Base-by-base conservation (phyloP, 1,284 basidiomycete species). In the Ceratobasidium sp. region DNA sequence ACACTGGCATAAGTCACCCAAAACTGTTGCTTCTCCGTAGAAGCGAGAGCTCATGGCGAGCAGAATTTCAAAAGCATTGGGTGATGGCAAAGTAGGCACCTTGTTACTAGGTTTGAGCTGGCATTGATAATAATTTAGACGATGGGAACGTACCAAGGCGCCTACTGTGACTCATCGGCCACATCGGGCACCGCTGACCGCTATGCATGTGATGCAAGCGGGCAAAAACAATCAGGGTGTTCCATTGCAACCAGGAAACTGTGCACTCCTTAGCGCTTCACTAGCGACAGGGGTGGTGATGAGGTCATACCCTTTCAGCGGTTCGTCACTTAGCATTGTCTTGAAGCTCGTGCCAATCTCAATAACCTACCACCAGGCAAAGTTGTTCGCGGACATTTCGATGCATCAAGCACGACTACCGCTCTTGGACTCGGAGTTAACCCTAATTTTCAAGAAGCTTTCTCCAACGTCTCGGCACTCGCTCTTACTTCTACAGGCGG, bases 251-350 rank as follows among this genome's bases (percentile, higher is more conserved):
- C 82, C 86, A 1, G 82, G 85, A 62, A 76, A 84, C 39, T 77
- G 77, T 3, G 84, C 86, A 16, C 82, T 95, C 21, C 82, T 95
- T 39, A 84, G 87, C 0, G 85, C 88, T 0, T 92, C 90, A 18
- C 79, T 91, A 53, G 83, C 86, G 50, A 90, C 91, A 74, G 92
- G 92, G 34, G 84, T 92, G 71, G 89, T 93, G 23, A 84, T 91
- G 3, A 90, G 93, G 43, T 93, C 92, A 5, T 80, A 89, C 41
- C 90, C 92, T 0, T 83, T 92, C 58, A 89, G 83, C 0, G 92
- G 92, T 69, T 36, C n/a, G 41, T 64, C 23, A 50, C 41, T 53
- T 67, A n/a, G 52, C 12, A 72, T 28, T 52, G 69, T 12, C 45
- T 26, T 1, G 8, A 48, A n/a, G n/a, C n/a, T 39, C 14, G 48